Conservation (phyloP, 2,329 filamentous ascomycete genomes). For the Ustulina deusta region DNA sequence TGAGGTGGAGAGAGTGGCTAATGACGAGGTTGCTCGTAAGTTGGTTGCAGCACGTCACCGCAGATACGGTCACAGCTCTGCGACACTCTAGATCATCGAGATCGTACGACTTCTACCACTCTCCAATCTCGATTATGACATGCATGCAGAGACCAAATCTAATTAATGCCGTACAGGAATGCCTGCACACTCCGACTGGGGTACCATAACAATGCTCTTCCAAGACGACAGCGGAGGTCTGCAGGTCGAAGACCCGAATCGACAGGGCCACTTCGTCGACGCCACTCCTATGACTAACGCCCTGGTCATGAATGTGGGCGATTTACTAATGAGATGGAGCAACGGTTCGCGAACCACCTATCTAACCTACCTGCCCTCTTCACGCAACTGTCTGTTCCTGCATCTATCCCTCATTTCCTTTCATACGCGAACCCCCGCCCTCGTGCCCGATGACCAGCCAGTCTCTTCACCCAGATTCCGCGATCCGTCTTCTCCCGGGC, state of each 20-base stretch:
- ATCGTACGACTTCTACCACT: no score
- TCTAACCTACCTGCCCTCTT: neutral
- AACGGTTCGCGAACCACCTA: slow-evolving; percentile 49
- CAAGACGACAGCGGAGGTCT: slow-evolving; percentile 60
- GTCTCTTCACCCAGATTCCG: neutral
- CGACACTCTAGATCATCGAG: no score
- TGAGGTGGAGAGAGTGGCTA: slow-evolving; percentile 57
- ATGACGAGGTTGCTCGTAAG: slow-evolving; percentile 56
- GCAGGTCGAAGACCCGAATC: slow-evolving; percentile 57
- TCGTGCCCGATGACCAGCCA: neutral
- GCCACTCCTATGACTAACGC: slow-evolving; percentile 51
- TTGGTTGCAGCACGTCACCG: neutral
- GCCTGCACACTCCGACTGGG: slow-evolving; percentile 51
- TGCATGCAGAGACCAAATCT: slow-evolving; percentile 3
- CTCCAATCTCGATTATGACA: neutral
- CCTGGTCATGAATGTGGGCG: slow-evolving; percentile 57
- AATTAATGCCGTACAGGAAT: slow-evolving; percentile 44
- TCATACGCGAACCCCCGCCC: no score
- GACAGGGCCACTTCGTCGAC: slow-evolving; percentile 53
- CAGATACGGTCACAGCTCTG: neutral
- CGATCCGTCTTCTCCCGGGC: neutral
- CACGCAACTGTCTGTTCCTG: neutral
- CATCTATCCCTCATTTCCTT: neutral
- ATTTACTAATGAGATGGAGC: slow-evolving; percentile 57
- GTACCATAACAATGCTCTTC: slow-evolving; percentile 61